Evolutionary conservation across 1,284 basidiomycete genomes (phyloP), one percentile per base, ranked within the genome.

Genomic region (Trichosporon faecale): DNA sequence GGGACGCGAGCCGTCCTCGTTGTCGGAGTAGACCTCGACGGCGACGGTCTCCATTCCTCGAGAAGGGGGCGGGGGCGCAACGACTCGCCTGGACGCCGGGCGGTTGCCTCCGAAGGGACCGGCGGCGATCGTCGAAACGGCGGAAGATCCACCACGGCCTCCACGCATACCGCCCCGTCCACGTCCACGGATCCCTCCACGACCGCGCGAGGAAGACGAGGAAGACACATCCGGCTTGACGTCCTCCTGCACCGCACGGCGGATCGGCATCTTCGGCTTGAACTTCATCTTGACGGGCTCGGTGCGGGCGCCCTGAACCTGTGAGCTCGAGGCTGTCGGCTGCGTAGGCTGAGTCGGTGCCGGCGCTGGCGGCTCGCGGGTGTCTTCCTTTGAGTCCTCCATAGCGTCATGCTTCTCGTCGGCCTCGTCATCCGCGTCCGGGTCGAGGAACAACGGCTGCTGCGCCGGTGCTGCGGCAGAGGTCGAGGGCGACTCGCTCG

Each of bases 1-100:
- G 0, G 65, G 11, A 78, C 91, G 90, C n/a, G 91, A 88, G 9
- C 91, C 91, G 68, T 93, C 91, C 77, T 94, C 93, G 27, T 91
- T 89, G 74, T 94, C 93, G n/a, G 92, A 94, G 82, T 94, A 94
- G 52, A 73, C 80, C 74, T 74, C 70, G 61, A 69, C 44, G 21
- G 31, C 64, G 40, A 65, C 55, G 23, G 66, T 35, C 14, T 72
- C 71, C 18, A 64, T 37, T n/a, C 44, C 49, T 7, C 69, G 33
- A 3, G 67, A 46, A 16, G 73, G 73, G 2, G 73, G 49, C 0
- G 73, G 68, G 4, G 70, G 69, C 1, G 66, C 64, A 3, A 70
- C 69, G 2, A 66, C 52, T 14, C 70, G 73, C 11, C 68, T 55
- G 5, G 64, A 64, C 21, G 31, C 44, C 0, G 68, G 23, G 2